Evolutionary conservation across 2,329 filamentous ascomycete species (phyloP), one percentile per base, ranked within the genome.

Genomic region (Fonsecaea nubica): DNA sequence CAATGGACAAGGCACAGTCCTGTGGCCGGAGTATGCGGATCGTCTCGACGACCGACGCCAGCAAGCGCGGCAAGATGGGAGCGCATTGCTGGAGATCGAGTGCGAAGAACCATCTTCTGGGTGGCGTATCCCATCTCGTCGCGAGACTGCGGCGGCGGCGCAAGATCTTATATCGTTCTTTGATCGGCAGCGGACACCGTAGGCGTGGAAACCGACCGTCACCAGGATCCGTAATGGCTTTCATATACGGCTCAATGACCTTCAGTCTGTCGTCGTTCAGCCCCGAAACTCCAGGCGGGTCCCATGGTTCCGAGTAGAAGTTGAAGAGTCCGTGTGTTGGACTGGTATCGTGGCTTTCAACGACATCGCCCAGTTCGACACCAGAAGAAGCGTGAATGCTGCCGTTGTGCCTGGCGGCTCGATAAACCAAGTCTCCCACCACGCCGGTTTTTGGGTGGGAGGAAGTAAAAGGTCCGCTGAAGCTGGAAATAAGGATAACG

Each of bases 1-100:
- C 79, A 32, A 87, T 82, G 1, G 84, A 86, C 1, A 88, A 74
- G 0, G 80, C 82, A 69, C 84, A 87, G 63, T 79, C 78, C 12
- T 80, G 67, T 0, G 83, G 80, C 0, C 85, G 84, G 0, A 88
- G 78, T 69, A 84, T 86, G 0, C 73, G 76, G 4, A 85, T 80
- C 0, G 77, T 77, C 69, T 86, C 81, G 32, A 87, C 67, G 6
- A 88, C 77, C 32, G 82, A 84, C 1, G 84, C 82, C 13, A 88
- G 70, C 1, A 87, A 76, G 0, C 82, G 80, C 0, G 84, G 82
- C 5, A 87, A 79, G 1, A 87, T 69, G 0, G 72, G 54, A 2
- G 79, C 70, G 62, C 78, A 78, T 64, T 87, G 74, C 33, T 82
- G 79, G 15, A 87, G 73, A 68, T 87, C 79, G 36, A 88, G 76